phyloP scores from a whole-genome alignment of 2,329 filamentous ascomycete genomes.

The Penicillium sp. region DNA sequence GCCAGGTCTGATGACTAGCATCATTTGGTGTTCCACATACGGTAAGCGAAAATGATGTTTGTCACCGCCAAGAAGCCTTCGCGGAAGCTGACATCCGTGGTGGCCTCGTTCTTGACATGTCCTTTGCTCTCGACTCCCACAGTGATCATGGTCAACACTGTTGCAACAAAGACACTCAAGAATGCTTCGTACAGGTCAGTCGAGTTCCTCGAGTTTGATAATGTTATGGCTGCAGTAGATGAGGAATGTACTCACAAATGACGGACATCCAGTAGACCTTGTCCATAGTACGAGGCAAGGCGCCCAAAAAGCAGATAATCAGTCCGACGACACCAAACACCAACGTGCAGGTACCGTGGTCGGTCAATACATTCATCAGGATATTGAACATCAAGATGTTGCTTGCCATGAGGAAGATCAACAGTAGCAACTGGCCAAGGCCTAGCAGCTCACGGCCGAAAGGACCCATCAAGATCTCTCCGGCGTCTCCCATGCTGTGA shows the following conservation, averaged over 20 bases:
- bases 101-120: slow-evolving; percentile 32
- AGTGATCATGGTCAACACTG: slow-evolving; percentile 64
- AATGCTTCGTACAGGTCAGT: slow-evolving; percentile 46
- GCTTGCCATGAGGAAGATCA: slow-evolving; percentile 68
- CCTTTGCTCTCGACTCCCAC: slow-evolving; percentile 54
- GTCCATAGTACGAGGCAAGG: slow-evolving; percentile 60
- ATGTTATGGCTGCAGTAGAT: too few relatives aligned
- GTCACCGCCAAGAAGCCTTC: slow-evolving; percentile 59
- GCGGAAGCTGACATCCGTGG: slow-evolving; percentile 45
- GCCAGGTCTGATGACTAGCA: neutral
- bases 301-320: slow-evolving; percentile 56
- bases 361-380: slow-evolving; percentile 62
- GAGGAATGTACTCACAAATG: slow-evolving; percentile 42
- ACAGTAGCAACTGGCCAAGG: slow-evolving; percentile 58
- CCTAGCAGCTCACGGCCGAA: slow-evolving; percentile 62
- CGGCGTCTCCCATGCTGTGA: slow-evolving; percentile 66
- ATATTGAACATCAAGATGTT: slow-evolving; percentile 68
- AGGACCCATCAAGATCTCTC: slow-evolving; percentile 59
- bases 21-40: slow-evolving; percentile 25
- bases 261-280: slow-evolving; percentile 61
- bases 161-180: slow-evolving; percentile 60
- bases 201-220: neutral
- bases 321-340: slow-evolving; percentile 60
- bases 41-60: slow-evolving; percentile 70
- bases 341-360: slow-evolving; percentile 61